Evolutionary conservation across 2,329 filamentous ascomycete genomes (phyloP).

Genomic region (Canariomyces notabilis): DNA sequence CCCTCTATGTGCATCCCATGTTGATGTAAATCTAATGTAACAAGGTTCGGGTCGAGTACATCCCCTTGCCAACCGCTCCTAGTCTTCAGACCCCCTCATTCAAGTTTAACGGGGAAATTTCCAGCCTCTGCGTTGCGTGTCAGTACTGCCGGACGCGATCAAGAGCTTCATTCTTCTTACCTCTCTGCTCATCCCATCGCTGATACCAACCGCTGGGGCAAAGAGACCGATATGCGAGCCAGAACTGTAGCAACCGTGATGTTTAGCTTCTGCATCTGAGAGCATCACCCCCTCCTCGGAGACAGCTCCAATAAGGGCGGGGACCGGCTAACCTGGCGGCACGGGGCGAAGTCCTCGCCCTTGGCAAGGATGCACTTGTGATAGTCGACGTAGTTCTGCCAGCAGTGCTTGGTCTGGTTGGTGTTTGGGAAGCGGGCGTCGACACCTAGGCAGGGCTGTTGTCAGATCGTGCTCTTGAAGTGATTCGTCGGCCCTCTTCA

Average conservation of each 20-base stretch:
- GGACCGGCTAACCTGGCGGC: slow-evolving; percentile 70
- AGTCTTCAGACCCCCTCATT: slow-evolving; percentile 38
- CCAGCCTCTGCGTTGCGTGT: slow-evolving; percentile 51
- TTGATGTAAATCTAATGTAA: slow-evolving; percentile 22
- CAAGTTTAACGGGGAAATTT: slow-evolving; percentile 63
- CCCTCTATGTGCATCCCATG: slow-evolving; percentile 27
- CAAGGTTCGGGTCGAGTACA: slow-evolving; percentile 15
- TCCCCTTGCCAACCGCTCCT: slow-evolving; percentile 14
- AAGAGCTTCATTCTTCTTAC: slow-evolving; percentile 40
- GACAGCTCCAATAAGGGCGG: background rate
- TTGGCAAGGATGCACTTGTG: slow-evolving; percentile 99
- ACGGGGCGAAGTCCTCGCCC: slow-evolving; percentile 96
- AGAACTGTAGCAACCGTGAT: slow-evolving; percentile 62
- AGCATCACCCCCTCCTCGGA: background rate
- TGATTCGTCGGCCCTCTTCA: slow-evolving; percentile 20
- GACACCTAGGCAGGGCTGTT: slow-evolving; percentile 63
- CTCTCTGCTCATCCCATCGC: slow-evolving; percentile 96
- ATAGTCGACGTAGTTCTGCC: slow-evolving; percentile 99
- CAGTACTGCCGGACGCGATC: background rate
- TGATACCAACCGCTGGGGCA: slow-evolving; percentile 93
- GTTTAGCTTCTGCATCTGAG: slow-evolving; percentile 20
- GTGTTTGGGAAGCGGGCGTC: slow-evolving; percentile 98
- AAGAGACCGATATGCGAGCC: slow-evolving; percentile 90
- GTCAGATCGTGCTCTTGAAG: slow-evolving; percentile 28
- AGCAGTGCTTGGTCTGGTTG: slow-evolving; percentile 99